These are phyloP conservation scores for Arxiozyma heterogenica DNA, from an alignment of 1,139 yeast genomes.

Conservation along the genomic window DNA sequence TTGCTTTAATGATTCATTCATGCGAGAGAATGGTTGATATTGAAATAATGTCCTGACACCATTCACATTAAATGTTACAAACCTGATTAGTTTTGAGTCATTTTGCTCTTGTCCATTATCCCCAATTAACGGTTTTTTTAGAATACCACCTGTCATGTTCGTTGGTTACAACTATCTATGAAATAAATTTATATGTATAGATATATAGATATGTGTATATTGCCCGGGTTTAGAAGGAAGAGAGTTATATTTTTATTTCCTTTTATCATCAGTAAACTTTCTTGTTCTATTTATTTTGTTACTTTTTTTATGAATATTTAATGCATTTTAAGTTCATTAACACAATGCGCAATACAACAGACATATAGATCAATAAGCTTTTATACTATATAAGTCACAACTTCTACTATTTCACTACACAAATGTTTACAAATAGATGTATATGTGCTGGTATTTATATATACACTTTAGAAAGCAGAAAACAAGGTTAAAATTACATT, in stretches of 20 bases:
- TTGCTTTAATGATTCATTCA: conserved; percentile 37
- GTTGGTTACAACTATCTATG: neutral
- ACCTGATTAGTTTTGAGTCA: conserved; percentile 28
- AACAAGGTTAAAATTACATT: neutral
- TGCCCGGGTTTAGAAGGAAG: neutral
- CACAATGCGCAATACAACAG: no score
- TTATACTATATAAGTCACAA: neutral
- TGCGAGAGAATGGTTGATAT: conserved; percentile 72
- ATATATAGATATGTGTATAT: no score
- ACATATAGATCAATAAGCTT: neutral
- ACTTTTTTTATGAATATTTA: no score
- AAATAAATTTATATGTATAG: no score
- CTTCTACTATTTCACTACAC: neutral
- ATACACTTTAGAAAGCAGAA: conserved; percentile 1
- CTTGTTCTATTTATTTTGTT: neutral
- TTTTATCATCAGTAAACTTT: neutral
- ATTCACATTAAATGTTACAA: conserved; percentile 74
- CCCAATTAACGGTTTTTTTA: neutral
- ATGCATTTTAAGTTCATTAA: no score
- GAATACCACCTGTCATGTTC: neutral
- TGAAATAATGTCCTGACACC: conserved; percentile 73
- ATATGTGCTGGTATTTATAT: conserved; percentile 11
- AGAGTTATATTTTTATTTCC: neutral
- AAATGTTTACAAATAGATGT: no score
- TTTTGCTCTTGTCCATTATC: neutral